phyloP scores from a whole-genome alignment of 805 yeast genomes.

The Yamadazyma phyllophila region DNA sequence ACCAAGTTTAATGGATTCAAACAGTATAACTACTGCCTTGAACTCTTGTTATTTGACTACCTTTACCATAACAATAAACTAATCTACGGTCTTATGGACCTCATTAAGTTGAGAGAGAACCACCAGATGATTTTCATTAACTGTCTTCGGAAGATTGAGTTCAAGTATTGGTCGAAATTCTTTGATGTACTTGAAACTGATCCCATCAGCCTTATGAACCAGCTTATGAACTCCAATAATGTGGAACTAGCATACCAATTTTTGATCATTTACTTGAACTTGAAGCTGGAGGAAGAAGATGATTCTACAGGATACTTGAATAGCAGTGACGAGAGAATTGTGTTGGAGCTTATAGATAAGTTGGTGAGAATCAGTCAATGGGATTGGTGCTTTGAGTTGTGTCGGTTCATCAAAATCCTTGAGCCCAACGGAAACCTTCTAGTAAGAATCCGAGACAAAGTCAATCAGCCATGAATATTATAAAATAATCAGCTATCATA shows the following conservation, averaged over 20 bases:
- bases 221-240: conserved; percentile 29
- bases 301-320: conserved; percentile 20
- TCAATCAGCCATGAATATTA: no score
- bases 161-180: conserved; percentile 51
- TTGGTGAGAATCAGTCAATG: conserved; percentile 41
- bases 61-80: conserved; percentile 28
- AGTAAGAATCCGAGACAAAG: conserved; percentile 5
- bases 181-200: conserved; percentile 40
- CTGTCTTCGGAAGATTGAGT: conserved; percentile 59
- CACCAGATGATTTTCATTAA: conserved; percentile 41
- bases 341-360: conserved; percentile 43
- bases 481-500: no score
- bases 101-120: conserved; percentile 10
- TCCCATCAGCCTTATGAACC: conserved; percentile 46
- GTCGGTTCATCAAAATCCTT: conserved; percentile 51
- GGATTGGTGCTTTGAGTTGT: conserved; percentile 54
- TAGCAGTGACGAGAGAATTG: conserved; percentile 38
- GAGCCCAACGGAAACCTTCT: conserved; percentile 41
- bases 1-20: conserved; percentile 38
- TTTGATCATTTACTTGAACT: conserved; percentile 50
- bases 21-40: conserved; percentile 49
- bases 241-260: conserved; percentile 52
- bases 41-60: conserved; percentile 44
- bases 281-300: conserved; percentile 39
- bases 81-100: conserved; percentile 17